Percentiles rank a stretch among this genome's conserved stretches.
These are phyloP conservation scores for Chrysosporium keratinophilum DNA, from an alignment of 2,329 filamentous ascomycete genomes.

Conservation along the genomic window DNA sequence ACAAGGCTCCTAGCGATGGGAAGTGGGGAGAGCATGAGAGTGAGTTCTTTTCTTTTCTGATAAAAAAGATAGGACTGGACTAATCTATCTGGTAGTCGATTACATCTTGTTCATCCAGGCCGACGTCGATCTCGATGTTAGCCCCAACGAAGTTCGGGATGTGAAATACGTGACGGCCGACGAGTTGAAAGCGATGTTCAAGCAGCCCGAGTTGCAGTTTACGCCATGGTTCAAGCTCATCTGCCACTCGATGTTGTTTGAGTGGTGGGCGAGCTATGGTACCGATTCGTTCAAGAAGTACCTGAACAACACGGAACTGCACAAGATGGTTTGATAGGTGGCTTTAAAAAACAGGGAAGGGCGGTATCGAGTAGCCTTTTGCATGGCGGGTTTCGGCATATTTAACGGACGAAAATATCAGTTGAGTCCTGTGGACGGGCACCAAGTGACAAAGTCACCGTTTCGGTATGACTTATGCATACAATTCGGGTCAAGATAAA, in stretches of 20 bases:
- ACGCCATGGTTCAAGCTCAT: constrained; percentile 99
- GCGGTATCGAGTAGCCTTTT: not conserved
- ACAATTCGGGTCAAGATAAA: not conserved
- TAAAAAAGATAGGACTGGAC: not conserved
- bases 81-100: constrained; percentile 53
- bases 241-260: constrained; percentile 91
- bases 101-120: constrained; percentile 98
- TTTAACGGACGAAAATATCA: not conserved
- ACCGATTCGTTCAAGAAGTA: constrained; percentile 72
- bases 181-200: constrained; percentile 74
- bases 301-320: constrained; percentile 73
- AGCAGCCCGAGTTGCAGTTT: constrained; percentile 69
- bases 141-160: constrained; percentile 79
- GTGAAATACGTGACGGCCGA: constrained; percentile 74
- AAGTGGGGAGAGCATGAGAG: constrained; percentile 99
- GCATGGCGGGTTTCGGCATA: not conserved
- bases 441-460: too few relatives aligned
- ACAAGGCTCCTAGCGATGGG: constrained; percentile 91
- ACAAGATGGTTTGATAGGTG: constrained; percentile 57
- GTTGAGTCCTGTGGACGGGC: not conserved
- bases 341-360: too few relatives aligned
- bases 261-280: constrained; percentile 85
- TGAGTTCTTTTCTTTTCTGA: constrained; percentile 40
- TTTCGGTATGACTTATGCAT: too few relatives aligned
- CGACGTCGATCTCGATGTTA: constrained; percentile 73